phyloP scores from a whole-genome alignment of 352 stramenopile genomes.

The Phytopythium vexans region DNA sequence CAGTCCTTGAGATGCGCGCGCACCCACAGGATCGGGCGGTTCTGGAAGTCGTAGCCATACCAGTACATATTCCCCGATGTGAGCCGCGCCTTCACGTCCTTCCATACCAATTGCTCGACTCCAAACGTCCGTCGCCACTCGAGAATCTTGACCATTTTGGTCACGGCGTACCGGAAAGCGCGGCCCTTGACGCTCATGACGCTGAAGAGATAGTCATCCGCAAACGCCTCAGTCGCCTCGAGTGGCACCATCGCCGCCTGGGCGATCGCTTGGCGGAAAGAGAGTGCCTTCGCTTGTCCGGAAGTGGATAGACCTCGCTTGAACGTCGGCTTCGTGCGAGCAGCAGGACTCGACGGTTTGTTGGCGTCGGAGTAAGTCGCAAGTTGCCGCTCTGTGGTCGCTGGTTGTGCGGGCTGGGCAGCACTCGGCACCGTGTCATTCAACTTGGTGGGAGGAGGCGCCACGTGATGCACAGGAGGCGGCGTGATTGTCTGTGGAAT shows the following conservation, averaged over 20 bases:
- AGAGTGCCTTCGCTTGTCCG: conserved; percentile 37
- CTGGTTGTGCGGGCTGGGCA: too few relatives aligned
- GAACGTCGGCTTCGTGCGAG: conserved; percentile 9
- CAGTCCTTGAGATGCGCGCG: conserved; percentile 60
- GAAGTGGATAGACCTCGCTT: conserved; percentile 15
- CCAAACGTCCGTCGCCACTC: conserved; percentile 46
- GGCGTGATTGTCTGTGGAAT: background rate
- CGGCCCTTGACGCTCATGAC: conserved; percentile 62
- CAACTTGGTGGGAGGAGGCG: too few relatives aligned
- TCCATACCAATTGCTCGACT: conserved; percentile 30
- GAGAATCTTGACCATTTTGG: conserved; percentile 53
- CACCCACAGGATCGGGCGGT: conserved; percentile 66
- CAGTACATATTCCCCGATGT: conserved; percentile 60
- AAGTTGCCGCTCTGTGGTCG: too few relatives aligned
- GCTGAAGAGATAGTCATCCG: conserved; percentile 57
- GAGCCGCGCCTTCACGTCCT: conserved; percentile 42
- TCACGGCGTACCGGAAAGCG: conserved; percentile 53
- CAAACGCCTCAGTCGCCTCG: conserved; percentile 42
- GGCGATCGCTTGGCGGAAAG: conserved; percentile 47
- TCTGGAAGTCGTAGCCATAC: conserved; percentile 68
- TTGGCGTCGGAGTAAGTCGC: background rate
- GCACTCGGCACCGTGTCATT: too few relatives aligned
- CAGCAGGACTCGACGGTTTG: background rate
- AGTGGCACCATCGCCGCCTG: conserved; percentile 31
- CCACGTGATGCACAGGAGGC: too few relatives aligned